phyloP scores from a whole-genome alignment of 352 stramenopile genomes.

The Phytopythium chamaehyphon region DNA sequence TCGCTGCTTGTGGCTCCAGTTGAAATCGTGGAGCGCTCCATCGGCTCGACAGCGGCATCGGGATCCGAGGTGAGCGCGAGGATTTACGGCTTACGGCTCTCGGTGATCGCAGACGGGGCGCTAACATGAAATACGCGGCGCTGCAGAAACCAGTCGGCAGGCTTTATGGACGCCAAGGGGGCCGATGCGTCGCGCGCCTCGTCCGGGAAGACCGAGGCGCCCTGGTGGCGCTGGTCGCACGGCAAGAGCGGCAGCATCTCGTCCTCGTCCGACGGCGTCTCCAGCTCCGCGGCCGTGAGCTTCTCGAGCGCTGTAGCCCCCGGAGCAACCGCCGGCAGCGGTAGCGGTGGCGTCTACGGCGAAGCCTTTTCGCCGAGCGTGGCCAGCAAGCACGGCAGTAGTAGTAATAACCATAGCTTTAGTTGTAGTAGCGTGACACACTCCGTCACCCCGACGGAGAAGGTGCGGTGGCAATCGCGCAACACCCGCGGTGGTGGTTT shows the following conservation, averaged over 20 bases:
- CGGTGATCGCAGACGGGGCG: neutral
- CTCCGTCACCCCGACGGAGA: slow-evolving; percentile 17
- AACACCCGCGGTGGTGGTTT: slow-evolving; percentile 11
- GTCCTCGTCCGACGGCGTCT: slow-evolving; percentile 36
- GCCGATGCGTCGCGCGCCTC: slow-evolving; percentile 17
- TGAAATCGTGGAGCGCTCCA: neutral
- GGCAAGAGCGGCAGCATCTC: slow-evolving; percentile 65
- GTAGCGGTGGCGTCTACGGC: slow-evolving; percentile 3
- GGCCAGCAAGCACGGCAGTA: slow-evolving; percentile 8
- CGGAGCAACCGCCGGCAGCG: neutral
- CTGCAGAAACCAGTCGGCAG: too few relatives aligned
- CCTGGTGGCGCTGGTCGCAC: slow-evolving; percentile 77
- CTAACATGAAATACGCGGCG: too few relatives aligned
- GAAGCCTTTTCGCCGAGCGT: slow-evolving; percentile 2
- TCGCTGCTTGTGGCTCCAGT: neutral
- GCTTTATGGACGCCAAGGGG: slow-evolving; percentile 27
- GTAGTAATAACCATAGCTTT: slow-evolving; percentile 20
- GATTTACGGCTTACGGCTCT: neutral
- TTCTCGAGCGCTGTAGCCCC: too few relatives aligned
- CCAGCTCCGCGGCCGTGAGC: slow-evolving; percentile 7
- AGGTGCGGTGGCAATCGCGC: slow-evolving; percentile 45
- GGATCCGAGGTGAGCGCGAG: slow-evolving; percentile 1
- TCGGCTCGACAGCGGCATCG: slow-evolving; percentile 8
- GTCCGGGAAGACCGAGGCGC: slow-evolving; percentile 18
- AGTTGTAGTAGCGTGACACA: slow-evolving; percentile 22